Evolutionary conservation across 139 green algal species (phyloP), one percentile per base, ranked within the genome.

Genomic region (Chlorella sp.): DNA sequence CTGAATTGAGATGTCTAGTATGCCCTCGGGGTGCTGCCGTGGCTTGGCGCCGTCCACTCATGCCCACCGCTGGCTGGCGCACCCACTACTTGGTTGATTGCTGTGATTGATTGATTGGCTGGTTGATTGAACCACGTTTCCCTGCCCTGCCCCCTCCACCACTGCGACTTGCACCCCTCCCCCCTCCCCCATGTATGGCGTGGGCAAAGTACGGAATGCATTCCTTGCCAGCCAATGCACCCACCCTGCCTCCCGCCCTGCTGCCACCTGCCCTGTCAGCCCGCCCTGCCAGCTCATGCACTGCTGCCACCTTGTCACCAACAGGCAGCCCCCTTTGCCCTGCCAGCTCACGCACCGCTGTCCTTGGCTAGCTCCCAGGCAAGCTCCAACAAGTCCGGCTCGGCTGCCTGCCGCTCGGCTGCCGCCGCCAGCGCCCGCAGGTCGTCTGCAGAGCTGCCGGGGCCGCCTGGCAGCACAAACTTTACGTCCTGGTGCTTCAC

Each of bases 351-450:
- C 79, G 57, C 79, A 85, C 79, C 79, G 79, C 79, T 42, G 42
- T 85, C 79, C n/a, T 21, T 75, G 53, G 86, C 34, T 39, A 73
- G 37, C 53, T 93, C 89, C 79, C 81, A 92, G 61, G 82, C 91
- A 82, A 86, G 85, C 57, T 76, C 69, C 73, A 90, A 80, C 86
- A 89, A 68, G 84, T 37, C 69, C 0, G 61, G 37, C 32, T 57
- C 60, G 24, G 21, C 48, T 0, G 36, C 57, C 42, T 34, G 48
- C 39, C 36, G 36, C 11, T 28, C 36, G 2, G 73, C 60, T 0
- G 85, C 89, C 37, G 28, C 57, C 0, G 79, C 57, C 15, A 92
- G 21, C 18, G 16, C 22, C 15, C 34, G 57, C 64, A 90, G 84
- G 42, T 66, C 66, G 15, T 42, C 42, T 2, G 75, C 26, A 1